phyloP scores from a whole-genome alignment of 192 early-diverging fungal species.

The Fimicolochytrium jonesii region DNA sequence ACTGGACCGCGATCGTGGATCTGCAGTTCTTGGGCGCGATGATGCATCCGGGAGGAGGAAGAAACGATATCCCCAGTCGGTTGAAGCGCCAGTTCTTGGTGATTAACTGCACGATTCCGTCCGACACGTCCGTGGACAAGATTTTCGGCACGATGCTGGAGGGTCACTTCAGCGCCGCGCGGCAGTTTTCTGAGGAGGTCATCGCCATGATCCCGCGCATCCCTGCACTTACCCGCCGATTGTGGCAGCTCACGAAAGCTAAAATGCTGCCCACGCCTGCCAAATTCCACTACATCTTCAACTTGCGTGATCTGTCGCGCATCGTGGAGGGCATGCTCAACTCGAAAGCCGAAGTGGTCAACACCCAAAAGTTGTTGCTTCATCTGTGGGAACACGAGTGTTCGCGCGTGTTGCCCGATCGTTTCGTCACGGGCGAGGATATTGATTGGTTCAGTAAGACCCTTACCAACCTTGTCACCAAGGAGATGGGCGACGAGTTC shows the following conservation, averaged over 20 bases:
- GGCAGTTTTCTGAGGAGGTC: constrained; percentile 54
- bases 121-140: constrained; percentile 58
- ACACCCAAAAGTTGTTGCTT: constrained; percentile 40
- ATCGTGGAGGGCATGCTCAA: constrained; percentile 62
- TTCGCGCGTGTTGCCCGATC: constrained; percentile 55
- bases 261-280: constrained; percentile 68
- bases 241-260: constrained; percentile 62
- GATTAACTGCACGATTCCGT: constrained; percentile 62
- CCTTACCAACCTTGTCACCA: constrained; percentile 37
- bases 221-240: constrained; percentile 45
- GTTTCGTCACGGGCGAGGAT: constrained; percentile 57
- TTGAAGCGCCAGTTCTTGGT: constrained; percentile 57
- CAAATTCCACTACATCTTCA: constrained; percentile 68
- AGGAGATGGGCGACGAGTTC: constrained; percentile 55
- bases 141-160: constrained; percentile 64
- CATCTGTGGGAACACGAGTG: constrained; percentile 64
- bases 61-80: constrained; percentile 61
- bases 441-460: constrained; percentile 59
- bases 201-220: constrained; percentile 34
- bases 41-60: constrained; percentile 66
- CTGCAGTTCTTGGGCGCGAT: constrained; percentile 57
- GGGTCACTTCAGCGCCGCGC: constrained; percentile 54
- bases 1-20: constrained; percentile 65
- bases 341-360: constrained; percentile 49
- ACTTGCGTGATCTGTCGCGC: constrained; percentile 56